These are phyloP conservation scores for Pestalotiopsis sp. DNA, from an alignment of 2,329 filamentous ascomycete genomes.

Conservation along the genomic window DNA sequence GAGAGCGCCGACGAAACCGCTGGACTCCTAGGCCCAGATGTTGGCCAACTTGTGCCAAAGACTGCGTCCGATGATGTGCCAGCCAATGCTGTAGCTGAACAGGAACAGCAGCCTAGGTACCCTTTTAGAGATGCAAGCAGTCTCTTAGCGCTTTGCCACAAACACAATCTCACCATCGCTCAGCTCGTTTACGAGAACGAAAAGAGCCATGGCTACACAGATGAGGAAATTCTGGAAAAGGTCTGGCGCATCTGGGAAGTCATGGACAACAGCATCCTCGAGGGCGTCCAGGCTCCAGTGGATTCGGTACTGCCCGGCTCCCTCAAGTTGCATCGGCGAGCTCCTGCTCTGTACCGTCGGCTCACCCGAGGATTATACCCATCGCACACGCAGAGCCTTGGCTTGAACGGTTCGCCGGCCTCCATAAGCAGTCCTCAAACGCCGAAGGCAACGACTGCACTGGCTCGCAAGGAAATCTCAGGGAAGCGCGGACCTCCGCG, in stretches of 20 bases:
- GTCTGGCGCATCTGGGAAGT: constrained; percentile 52
- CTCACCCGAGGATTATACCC: constrained; percentile 50
- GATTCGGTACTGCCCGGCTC: constrained; percentile 47
- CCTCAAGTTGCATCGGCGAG: constrained; percentile 48
- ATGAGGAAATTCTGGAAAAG: constrained; percentile 51
- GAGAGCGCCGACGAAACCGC: constrained; percentile 24
- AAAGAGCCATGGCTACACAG: constrained; percentile 51
- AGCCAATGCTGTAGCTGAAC: constrained; percentile 16
- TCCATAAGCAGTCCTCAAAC: constrained; percentile 8
- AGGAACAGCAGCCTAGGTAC: constrained; percentile 41
- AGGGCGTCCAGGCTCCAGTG: constrained; percentile 48
- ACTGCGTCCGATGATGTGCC: constrained; percentile 17
- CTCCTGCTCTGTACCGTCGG: constrained; percentile 46
- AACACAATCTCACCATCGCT: constrained; percentile 54
- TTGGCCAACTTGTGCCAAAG: background rate
- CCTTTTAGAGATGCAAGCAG: constrained; percentile 50
- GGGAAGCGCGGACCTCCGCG: constrained; percentile 39
- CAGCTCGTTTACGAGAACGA: constrained; percentile 56
- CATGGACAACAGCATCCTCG: constrained; percentile 53
- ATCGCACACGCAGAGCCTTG: constrained; percentile 28
- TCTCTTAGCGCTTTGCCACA: constrained; percentile 47
- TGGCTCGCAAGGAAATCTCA: constrained; percentile 19
- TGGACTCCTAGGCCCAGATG: constrained; percentile 15
- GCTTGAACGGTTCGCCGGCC: constrained; percentile 11
- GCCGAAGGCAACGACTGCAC: constrained; percentile 16